Base-by-base conservation (phyloP, 2,329 filamentous ascomycete genomes). In the Geosmithia putterillii region DNA sequence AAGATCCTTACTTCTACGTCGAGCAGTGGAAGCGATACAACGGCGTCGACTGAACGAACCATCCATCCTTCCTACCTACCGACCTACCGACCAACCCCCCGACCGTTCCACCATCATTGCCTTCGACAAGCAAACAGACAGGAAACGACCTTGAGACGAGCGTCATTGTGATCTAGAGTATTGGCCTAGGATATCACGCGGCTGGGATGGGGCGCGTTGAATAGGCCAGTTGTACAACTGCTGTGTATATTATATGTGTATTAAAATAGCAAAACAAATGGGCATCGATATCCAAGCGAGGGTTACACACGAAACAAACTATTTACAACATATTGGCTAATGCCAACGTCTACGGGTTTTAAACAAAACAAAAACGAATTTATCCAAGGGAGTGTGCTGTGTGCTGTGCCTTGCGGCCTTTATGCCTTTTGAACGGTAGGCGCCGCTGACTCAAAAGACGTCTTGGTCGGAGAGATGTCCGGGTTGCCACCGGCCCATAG, bases 1-100 rank as follows among this genome's bases (percentile, higher is more conserved):
- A 74, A 50, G 75, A 74, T 54, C 75, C 80, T n/a, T 63, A 71
- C 51, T 59, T 71, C 37, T 85, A 83, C 56, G 63, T 85, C 40
- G 65, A 73, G 49, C 69, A 71, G 53, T 85, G 81, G 81, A 85
- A 84, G 68, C 55, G 61, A 9, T 76, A 79, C 62, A 84, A 84
- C 54, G 80, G 79, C 2, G 57, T 75, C 40, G 73, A 78, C 37
- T 79, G 60, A 67, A 46, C 7, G 40, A 2, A 9, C 3, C 39
- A n/a, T n/a, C n/a, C n/a, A n/a, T 28, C 17, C 14, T 17, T 22
- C 12, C 39, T 9, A 41, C 21, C 19, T 4, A 20, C 14, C 18
- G 17, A 38, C 10, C 37, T 39, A 39, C 20, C 37, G 20, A 22
- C 5, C 37, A 8, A 19, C 8, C 21, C 34, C n/a, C 28, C 28